A percentile compares a stretch with the other conserved stretches of the same genome.
Evolutionary conservation across 148 eudicot species (phyloP).

Genomic region (Rhododendron williamsianum): DNA sequence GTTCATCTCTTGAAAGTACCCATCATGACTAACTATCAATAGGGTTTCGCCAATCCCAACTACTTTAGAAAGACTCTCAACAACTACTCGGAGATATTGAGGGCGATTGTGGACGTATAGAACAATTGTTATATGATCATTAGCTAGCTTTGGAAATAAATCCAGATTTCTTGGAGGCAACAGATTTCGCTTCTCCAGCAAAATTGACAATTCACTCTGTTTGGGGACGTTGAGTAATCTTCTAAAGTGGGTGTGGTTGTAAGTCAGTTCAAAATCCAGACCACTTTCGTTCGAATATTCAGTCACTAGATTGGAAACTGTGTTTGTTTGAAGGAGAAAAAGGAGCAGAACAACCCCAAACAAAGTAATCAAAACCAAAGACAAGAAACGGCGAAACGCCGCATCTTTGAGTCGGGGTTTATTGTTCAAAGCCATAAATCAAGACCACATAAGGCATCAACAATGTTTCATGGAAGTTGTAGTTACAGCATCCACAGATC

Average conservation of each 20-base stretch:
- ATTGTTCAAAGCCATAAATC: slow-evolving; percentile 39
- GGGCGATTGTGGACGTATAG: slow-evolving; percentile 95
- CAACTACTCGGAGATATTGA: slow-evolving; percentile 66
- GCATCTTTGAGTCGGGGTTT: slow-evolving; percentile 43
- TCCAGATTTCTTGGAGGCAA: slow-evolving; percentile 73
- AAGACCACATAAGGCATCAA: slow-evolving; percentile 13
- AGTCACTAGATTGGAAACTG: slow-evolving; percentile 18
- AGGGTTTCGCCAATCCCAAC: slow-evolving; percentile 78
- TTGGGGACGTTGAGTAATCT: slow-evolving; percentile 35
- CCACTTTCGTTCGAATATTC: slow-evolving; percentile 21
- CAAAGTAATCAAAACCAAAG: slow-evolving; percentile 33
- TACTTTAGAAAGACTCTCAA: slow-evolving; percentile 72
- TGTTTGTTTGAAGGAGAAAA: slow-evolving; percentile 32
- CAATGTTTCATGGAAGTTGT: neutral
- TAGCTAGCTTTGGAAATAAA: slow-evolving; percentile 52
- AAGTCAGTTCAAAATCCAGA: slow-evolving; percentile 14
- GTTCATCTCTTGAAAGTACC: slow-evolving; percentile 84
- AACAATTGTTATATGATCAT: slow-evolving; percentile 68
- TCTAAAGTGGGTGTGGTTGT: neutral
- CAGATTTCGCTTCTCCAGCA: slow-evolving; percentile 47
- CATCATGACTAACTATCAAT: slow-evolving; percentile 91
- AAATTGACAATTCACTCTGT: slow-evolving; percentile 53
- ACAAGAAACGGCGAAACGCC: slow-evolving; percentile 34
- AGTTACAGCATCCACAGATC: slow-evolving; percentile 1
- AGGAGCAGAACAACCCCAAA: slow-evolving; percentile 37